Evolutionary conservation across 2,329 filamentous ascomycete species (phyloP).

Genomic region (Phaeosphaeria sp.): DNA sequence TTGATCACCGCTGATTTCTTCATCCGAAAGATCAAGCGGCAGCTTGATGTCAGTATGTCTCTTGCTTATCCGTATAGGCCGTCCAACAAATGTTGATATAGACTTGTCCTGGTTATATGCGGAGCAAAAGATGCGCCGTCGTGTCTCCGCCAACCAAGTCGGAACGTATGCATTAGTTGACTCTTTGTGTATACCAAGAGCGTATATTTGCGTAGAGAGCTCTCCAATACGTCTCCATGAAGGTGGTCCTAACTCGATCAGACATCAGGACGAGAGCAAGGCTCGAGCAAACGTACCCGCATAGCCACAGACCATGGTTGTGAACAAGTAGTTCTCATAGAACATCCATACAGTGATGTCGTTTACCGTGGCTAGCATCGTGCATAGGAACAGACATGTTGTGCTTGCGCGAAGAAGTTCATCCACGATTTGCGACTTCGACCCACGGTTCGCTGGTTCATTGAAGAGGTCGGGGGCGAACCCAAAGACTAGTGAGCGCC

Average conservation of each 20-base stretch:
- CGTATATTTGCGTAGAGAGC: conserved; percentile 38
- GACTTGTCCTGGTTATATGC: conserved; percentile 42
- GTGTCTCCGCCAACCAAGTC: conserved; percentile 37
- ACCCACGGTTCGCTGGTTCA: conserved; percentile 19
- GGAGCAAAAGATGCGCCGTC: conserved; percentile 36
- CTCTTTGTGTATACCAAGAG: conserved; percentile 42
- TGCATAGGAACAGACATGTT: conserved; percentile 47
- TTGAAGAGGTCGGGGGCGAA: conserved; percentile 27
- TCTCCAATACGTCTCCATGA: conserved; percentile 43
- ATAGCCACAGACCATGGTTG: conserved; percentile 46
- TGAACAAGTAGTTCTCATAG: conserved; percentile 47
- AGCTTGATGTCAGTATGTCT: conserved; percentile 38
- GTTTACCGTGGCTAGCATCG: conserved; percentile 47
- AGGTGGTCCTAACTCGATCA: conserved; percentile 26
- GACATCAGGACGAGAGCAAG: not conserved
- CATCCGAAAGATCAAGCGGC: conserved; percentile 40
- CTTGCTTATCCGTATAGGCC: conserved; percentile 39
- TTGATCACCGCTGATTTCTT: conserved; percentile 31
- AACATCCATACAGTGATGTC: conserved; percentile 47
- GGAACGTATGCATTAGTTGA: conserved; percentile 31
- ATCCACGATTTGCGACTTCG: conserved; percentile 33
- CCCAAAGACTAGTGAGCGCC: conserved; percentile 38
- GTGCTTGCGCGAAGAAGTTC: conserved; percentile 46
- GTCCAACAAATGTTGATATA: conserved; percentile 44
- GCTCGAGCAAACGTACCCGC: conserved; percentile 36